Evolutionary conservation across 345 rosid genomes (phyloP).

Genomic region (Kernera saxatilis): DNA sequence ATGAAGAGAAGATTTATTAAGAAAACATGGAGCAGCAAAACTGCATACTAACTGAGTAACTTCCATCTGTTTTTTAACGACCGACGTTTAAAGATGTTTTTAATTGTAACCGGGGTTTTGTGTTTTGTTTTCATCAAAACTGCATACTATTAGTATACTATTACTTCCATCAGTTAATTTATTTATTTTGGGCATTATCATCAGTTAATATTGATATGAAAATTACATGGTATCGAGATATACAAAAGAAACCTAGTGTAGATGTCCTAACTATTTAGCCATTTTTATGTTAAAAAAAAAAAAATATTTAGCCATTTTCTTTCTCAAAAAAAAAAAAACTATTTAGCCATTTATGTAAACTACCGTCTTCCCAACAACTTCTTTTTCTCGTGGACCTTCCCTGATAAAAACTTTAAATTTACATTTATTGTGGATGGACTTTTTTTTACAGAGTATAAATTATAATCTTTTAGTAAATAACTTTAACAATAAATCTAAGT

Average conservation of each 20-base stretch:
- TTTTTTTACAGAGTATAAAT: neutral
- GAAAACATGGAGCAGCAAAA: neutral
- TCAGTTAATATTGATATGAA: neutral
- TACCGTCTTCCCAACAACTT: constrained; percentile 1
- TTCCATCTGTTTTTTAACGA: neutral
- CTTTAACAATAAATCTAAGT: too few relatives aligned
- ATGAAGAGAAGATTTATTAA: neutral
- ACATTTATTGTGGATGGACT: neutral
- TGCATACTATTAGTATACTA: too few relatives aligned
- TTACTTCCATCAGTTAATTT: too few relatives aligned
- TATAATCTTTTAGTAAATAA: neutral
- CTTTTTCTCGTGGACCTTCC: neutral
- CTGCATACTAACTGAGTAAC: neutral
- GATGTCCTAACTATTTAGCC: neutral
- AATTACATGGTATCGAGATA: neutral
- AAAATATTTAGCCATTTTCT: too few relatives aligned
- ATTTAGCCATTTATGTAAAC: constrained; percentile 23
- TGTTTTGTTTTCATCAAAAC: neutral
- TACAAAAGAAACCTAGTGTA: neutral
- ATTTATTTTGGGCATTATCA: neutral
- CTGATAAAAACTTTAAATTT: neutral
- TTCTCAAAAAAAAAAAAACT: too few relatives aligned
- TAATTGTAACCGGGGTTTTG: neutral
- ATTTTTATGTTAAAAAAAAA: too few relatives aligned
- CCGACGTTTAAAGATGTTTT: neutral